Base-by-base conservation (phyloP, 805 yeast genomes). In the Helenozyma baotianmanensis region DNA sequence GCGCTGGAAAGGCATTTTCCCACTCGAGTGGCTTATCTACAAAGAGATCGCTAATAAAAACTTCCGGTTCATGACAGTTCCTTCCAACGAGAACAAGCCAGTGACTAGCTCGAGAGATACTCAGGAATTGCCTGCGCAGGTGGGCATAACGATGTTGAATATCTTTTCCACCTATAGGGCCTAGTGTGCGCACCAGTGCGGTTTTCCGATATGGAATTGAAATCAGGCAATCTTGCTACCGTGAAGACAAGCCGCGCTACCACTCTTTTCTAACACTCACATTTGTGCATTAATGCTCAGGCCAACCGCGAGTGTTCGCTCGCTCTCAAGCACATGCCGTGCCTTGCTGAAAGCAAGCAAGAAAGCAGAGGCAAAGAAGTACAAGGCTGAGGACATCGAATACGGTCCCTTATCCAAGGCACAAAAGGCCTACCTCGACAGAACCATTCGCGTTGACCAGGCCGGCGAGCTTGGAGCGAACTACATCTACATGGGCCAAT, bases 391-490 rank as follows among this genome's bases (percentile, higher is more conserved):
- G 9, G 23, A 27, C 8, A 40, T 65, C 3, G 55, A 52, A 33
- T 65, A 62, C 36, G 71, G 70, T 0, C 45, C 55, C 6, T 47
- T 67, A 33, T 60, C 68, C 17, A 51, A 55, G 26, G 83, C 85
- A 0, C 92, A 83, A 50, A 63, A 64, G 38, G 89, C 89, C 0
- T 84, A 71, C 42, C 64, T 84, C 15, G 87, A 83, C 34, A 60
- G 90, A 33, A 78, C 77, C 0, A 76, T 92, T 24, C 70, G 98
- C 32, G 98, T 92, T 6, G 97, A 92, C 54, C 98, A 92, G 60
- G 97, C 98, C 2, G 98, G 98, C 25, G 98, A 92, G 56, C 72
- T 92, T 9, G 98, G 97, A 3, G 98, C 98, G 1, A 80, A 92
- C 56, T 80, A 83, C 46, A 92, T 92, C 31, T 92, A 92, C 57